Evolutionary conservation across 179 eudicot genomes (phyloP), one percentile per base, ranked within the genome.

Genomic region (Silene noctiflora): DNA sequence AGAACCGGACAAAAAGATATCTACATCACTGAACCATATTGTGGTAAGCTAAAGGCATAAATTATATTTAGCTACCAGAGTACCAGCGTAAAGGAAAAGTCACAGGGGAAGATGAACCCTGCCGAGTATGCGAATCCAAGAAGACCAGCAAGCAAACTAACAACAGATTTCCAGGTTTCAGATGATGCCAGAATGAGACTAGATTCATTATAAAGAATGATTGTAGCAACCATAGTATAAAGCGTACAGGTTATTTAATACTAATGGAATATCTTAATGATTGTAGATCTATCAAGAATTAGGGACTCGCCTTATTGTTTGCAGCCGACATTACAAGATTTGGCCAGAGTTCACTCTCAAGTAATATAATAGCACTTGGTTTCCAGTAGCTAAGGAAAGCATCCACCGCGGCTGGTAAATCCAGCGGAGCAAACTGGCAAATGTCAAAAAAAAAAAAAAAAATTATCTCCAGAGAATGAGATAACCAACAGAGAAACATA

Each of bases 281-380:
- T 20, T 14, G 56, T 60, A 67, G n/a, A 20, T 48, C 11, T 53
- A 14, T 31, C 31, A 46, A 24, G 67, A 72, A 53, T 8, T 53
- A 33, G 7, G 33, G 8, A 71, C 91, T 87, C 84, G 88, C 99
- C 77, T 96, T 91, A 80, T 77, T 78, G 82, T 74, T 81, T 76
- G 97, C 85, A 35, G 98, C 96, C 83, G 89, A 77, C 89, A 95
- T 89, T 67, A 95, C 70, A 78, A 95, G 87, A 85, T 95, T 95
- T 77, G 99, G 99, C 99, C 99, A 95, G 33, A 95, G 85, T 89
- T 95, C 99, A 85, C 91, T 91, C 83, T 95, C 99, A 82, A 95
- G 75, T 59, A 95, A 85, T 55, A 95, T 71, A 65, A 93, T 76
- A 55, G 90, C 95, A 83, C 82, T 76, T 76, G 99, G 99, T 79